Percentiles rank a stretch among this genome's conserved stretches.
These are phyloP conservation scores for Lentinula raphanica DNA, from an alignment of 768 basidiomycete species.

Conservation along the genomic window DNA sequence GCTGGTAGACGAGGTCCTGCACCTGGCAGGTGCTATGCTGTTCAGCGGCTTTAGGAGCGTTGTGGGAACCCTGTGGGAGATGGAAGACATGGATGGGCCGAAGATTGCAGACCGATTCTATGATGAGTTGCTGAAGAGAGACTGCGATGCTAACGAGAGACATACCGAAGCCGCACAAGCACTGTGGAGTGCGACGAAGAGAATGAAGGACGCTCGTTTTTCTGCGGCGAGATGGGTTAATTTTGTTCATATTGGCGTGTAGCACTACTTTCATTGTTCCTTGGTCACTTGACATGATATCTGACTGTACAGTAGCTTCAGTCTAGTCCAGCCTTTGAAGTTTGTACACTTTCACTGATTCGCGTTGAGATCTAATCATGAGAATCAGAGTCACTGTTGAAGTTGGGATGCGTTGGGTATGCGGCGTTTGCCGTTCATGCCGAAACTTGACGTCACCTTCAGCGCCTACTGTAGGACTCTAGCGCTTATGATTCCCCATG, in stretches of 20 bases:
- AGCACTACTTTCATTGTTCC: too few species aligned
- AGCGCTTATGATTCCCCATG: not conserved
- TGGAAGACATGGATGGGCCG: not conserved
- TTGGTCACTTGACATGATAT: too few species aligned
- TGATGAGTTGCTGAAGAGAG: not conserved
- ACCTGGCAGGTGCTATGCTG: slow-evolving; percentile 30
- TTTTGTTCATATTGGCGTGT: not conserved
- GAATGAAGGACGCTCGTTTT: not conserved
- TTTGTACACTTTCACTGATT: too few species aligned
- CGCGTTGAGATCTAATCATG: too few species aligned
- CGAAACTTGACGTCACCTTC: too few species aligned
- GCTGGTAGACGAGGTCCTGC: slow-evolving; percentile 27
- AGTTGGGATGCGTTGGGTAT: too few species aligned
- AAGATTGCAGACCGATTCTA: not conserved
- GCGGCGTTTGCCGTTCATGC: too few species aligned
- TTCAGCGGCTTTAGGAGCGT: slow-evolving; percentile 30
- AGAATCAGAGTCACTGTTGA: too few species aligned
- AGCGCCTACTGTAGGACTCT: too few species aligned
- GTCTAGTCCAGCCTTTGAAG: too few species aligned
- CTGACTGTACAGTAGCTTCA: too few species aligned
- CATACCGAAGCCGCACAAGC: not conserved
- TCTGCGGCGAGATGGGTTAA: not conserved
- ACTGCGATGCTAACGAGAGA: not conserved
- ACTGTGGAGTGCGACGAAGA: not conserved
- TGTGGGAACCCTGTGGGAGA: slow-evolving; percentile 28